Evolutionary conservation across 2,329 filamentous ascomycete genomes (phyloP), one percentile per base, ranked within the genome.

Genomic region (Byssoonygena ceratinophila): DNA sequence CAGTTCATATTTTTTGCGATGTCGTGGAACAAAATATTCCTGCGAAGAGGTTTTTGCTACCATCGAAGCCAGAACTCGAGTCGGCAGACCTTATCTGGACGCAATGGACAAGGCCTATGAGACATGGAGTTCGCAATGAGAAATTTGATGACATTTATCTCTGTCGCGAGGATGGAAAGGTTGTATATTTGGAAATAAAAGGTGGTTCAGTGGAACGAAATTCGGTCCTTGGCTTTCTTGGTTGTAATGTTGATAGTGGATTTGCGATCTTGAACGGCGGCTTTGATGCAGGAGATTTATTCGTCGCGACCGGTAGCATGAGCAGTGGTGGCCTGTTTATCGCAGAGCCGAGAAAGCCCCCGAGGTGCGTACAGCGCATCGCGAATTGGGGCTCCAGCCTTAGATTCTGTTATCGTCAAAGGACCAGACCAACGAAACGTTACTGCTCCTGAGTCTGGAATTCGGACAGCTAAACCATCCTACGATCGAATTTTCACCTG

Each of bases 121-220:
- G 91, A 6, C 77, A 81, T 22, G 76, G 76, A 55, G 69, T 73
- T 11, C 84, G 83, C 58, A 78, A 78, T 49, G 71, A 77, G 51
- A 76, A 73, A 16, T 81, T 82, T 32, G 92, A 97, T 62, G 81
- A 84, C 55, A 81, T 97, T 46, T 95, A 92, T 63, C 72, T 98
- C 14, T 86, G 85, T 9, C 81, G 90, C 51, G 91, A 97, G 68
- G 91, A 97, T 63, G 92, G 92, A 2, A 73, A 83, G 46, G 76
- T 96, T 8, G 78, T 83, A 51, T 86, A 84, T 58, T 68, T 91
- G 3, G 82, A 88, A 58, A 80, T 87, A 54, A 75, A 76, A 29
- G 66, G 72, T 46, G 67, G 68, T 4, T 73, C 77, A 75, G 43
- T 72, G 79, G 58, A 65, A 83, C 50, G 74, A 76, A 48, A 73